These are phyloP conservation scores for Mycena vulgaris DNA, from an alignment of 768 basidiomycete genomes.

Conservation along the genomic window DNA sequence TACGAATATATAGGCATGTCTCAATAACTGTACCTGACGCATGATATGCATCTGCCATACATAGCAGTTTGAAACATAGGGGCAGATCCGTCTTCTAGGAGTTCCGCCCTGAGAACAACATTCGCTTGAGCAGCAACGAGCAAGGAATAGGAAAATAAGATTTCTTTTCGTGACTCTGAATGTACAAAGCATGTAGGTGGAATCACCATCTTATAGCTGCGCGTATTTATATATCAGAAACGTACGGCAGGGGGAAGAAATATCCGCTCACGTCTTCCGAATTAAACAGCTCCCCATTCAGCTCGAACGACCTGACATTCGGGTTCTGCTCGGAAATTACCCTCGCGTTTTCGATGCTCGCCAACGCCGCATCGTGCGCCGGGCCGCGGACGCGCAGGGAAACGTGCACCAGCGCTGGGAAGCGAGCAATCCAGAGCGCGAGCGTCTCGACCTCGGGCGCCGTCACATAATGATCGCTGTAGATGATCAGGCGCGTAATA, in stretches of 20 bases:
- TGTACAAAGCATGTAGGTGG: no score
- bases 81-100: no score
- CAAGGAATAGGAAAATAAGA: no score
- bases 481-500: constrained; percentile 35
- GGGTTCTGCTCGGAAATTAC: constrained; percentile 26
- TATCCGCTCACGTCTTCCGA: constrained; percentile 20
- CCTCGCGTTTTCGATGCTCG: constrained; percentile 18
- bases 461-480: constrained; percentile 17
- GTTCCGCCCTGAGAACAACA: no score
- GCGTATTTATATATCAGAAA: no score
- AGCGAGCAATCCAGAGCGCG: constrained; percentile 35
- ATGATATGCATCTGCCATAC: no score
- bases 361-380: constrained; percentile 10
- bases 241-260: not conserved
- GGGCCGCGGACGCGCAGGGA: constrained; percentile 22
- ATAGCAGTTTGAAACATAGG: no score
- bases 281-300: constrained; percentile 31
- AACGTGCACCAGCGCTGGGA: constrained; percentile 32
- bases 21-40: not conserved
- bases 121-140: no score
- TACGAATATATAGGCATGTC: not conserved
- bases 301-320: constrained; percentile 27
- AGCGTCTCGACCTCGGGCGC: constrained; percentile 26
- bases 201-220: no score
- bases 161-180: no score